Conservation (phyloP, 495 filamentous ascomycete genomes). For the Opeltia flavorubescens region DNA sequence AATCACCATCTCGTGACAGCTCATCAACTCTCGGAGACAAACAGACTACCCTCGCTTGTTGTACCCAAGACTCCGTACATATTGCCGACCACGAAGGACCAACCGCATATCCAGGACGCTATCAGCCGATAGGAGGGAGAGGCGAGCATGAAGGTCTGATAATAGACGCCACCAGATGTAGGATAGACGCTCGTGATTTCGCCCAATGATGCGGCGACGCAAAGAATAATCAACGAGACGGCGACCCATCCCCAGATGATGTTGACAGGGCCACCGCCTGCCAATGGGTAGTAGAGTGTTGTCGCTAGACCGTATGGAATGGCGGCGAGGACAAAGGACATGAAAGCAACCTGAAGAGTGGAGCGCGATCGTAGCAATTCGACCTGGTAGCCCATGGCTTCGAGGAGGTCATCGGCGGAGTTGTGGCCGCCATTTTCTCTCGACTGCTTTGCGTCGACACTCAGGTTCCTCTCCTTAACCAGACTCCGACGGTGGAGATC, state of each 20-base stretch:
- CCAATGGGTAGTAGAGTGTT: background rate
- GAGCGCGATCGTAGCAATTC: background rate
- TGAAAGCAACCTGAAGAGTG: background rate
- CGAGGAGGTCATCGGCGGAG: background rate
- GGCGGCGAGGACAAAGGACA: background rate
- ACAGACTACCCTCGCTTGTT: too few relatives aligned
- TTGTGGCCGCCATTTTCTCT: background rate
- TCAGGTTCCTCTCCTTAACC: background rate
- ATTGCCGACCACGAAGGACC: slow-evolving; percentile 54
- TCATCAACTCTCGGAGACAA: too few relatives aligned
- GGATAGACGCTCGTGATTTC: slow-evolving; percentile 36
- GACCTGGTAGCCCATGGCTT: background rate
- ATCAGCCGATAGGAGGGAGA: slow-evolving; percentile 20
- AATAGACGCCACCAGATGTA: slow-evolving; percentile 35
- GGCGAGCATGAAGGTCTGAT: slow-evolving; percentile 30
- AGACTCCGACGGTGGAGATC: background rate
- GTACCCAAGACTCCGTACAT: too few relatives aligned
- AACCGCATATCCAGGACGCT: slow-evolving; percentile 51
- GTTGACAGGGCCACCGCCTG: background rate
- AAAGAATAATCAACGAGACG: slow-evolving; percentile 25
- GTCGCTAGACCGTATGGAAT: background rate
- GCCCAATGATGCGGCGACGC: slow-evolving; percentile 28
- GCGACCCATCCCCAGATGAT: slow-evolving; percentile 23
- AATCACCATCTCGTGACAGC: too few relatives aligned
- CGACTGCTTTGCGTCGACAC: background rate